A percentile compares a stretch with the other conserved stretches of the same genome.
Conservation (phyloP, 2,329 filamentous ascomycete genomes). For the Ceratocystis smalleyi region DNA sequence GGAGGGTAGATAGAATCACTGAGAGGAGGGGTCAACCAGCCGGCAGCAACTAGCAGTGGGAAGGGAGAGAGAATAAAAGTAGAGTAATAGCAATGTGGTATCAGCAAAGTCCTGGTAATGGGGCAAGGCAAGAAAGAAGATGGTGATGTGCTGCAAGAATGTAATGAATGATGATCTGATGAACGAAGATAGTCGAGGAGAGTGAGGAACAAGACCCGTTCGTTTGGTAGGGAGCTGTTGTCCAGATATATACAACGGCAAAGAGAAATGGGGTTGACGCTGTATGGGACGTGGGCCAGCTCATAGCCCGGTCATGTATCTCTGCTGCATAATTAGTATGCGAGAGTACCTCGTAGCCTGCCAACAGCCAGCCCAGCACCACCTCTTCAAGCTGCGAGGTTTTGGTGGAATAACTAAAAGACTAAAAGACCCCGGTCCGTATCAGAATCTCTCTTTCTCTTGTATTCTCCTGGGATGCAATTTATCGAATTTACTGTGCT, state of each 20-base stretch:
- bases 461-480: background rate
- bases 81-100: background rate
- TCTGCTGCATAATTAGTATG: background rate
- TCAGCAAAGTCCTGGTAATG: background rate
- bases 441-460: background rate
- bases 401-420: background rate
- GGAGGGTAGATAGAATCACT: background rate
- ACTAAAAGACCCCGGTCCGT: slow-evolving; percentile 2
- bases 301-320: background rate
- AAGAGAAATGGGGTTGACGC: background rate
- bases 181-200: slow-evolving; percentile 1
- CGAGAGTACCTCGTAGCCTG: background rate
- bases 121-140: background rate
- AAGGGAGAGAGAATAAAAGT: background rate
- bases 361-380: background rate
- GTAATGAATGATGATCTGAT: background rate
- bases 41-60: background rate
- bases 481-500: background rate
- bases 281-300: background rate
- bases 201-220: background rate
- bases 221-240: background rate
- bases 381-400: background rate
- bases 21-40: background rate
- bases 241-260: background rate
- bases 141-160: background rate